A percentile compares a stretch with the other conserved stretches of the same genome.
Evolutionary conservation across 352 stramenopile species (phyloP).

Genomic region (Phytophthora constricta): DNA sequence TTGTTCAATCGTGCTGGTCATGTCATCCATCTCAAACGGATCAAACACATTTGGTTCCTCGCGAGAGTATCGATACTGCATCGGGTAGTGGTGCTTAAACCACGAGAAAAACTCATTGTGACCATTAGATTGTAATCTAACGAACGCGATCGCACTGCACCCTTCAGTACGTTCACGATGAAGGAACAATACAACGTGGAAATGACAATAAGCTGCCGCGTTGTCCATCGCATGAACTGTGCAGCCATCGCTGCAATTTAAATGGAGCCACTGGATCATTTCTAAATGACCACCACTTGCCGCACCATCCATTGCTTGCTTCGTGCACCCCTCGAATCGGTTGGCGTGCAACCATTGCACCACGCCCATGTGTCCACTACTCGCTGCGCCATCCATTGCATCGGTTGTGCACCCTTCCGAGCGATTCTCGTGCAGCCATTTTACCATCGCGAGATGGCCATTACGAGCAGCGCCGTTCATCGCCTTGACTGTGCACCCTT

Average conservation of each 20-base stretch:
- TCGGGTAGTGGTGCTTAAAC: not conserved
- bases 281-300: conserved; percentile 32
- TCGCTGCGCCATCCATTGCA: conserved; percentile 37
- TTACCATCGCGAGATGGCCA: conserved; percentile 34
- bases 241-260: conserved; percentile 38
- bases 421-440: conserved; percentile 41
- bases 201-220: conserved; percentile 40
- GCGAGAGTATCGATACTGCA: too few relatives aligned
- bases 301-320: conserved; percentile 34
- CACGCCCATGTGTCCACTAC: conserved; percentile 24
- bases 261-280: conserved; percentile 37
- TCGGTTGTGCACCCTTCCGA: conserved; percentile 31
- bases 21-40: too few relatives aligned
- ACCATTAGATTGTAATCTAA: not conserved
- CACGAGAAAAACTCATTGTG: not conserved
- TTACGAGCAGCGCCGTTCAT: conserved; percentile 45
- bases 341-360: conserved; percentile 39
- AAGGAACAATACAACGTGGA: conserved; percentile 43
- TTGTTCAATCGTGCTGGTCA: too few relatives aligned
- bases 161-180: conserved; percentile 29
- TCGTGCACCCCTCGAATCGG: conserved; percentile 34
- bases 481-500: conserved; percentile 33
- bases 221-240: conserved; percentile 45
- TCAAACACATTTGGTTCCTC: too few relatives aligned
- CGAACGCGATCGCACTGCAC: conserved; percentile 10